A percentile compares a stretch with the other conserved stretches of the same genome.
Evolutionary conservation across 768 basidiomycete species (phyloP).

Genomic region (Collybia nuda): DNA sequence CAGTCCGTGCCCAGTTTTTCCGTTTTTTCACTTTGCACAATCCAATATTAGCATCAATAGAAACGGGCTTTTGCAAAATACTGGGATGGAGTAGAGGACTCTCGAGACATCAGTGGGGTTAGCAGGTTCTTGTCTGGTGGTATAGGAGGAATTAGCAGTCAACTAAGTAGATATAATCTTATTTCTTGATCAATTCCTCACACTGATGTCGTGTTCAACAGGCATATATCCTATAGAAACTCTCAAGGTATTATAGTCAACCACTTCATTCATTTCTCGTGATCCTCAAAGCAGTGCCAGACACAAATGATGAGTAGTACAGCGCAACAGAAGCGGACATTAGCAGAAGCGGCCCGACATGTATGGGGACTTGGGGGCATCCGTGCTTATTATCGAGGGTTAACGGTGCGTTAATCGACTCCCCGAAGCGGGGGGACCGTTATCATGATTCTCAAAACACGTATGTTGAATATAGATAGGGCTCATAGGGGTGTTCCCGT

Average conservation of each 20-base stretch:
- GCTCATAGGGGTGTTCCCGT: slow-evolving; percentile 95
- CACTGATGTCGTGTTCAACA: slow-evolving; percentile 29
- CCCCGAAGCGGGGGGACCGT: slow-evolving; percentile 4
- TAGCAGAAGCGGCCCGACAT: slow-evolving; percentile 63
- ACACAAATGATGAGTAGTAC: slow-evolving; percentile 97
- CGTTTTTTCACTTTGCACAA: background rate
- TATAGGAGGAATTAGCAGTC: slow-evolving; percentile 91
- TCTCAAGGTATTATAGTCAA: slow-evolving; percentile 61
- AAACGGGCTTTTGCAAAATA: slow-evolving; percentile 94
- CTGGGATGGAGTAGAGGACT: slow-evolving; percentile 88
- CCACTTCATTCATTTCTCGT: slow-evolving; percentile 1
- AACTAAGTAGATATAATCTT: slow-evolving; percentile 64
- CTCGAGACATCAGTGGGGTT: slow-evolving; percentile 83
- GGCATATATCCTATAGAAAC: slow-evolving; percentile 98
- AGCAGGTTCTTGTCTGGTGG: slow-evolving; percentile 96
- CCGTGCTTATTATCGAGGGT: slow-evolving; percentile 86
- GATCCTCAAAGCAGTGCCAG: slow-evolving; percentile 25
- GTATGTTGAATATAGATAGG: slow-evolving; percentile 63
- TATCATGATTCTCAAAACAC: slow-evolving; percentile 13
- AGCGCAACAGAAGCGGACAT: slow-evolving; percentile 52
- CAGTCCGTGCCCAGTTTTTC: slow-evolving; percentile 50
- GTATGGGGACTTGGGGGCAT: slow-evolving; percentile 81
- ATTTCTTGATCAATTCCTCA: slow-evolving; percentile 6
- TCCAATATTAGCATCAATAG: slow-evolving; percentile 34
- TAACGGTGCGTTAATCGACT: slow-evolving; percentile 61